phyloP scores from a whole-genome alignment of 179 eudicot genomes.

The Silene vulgaris region DNA sequence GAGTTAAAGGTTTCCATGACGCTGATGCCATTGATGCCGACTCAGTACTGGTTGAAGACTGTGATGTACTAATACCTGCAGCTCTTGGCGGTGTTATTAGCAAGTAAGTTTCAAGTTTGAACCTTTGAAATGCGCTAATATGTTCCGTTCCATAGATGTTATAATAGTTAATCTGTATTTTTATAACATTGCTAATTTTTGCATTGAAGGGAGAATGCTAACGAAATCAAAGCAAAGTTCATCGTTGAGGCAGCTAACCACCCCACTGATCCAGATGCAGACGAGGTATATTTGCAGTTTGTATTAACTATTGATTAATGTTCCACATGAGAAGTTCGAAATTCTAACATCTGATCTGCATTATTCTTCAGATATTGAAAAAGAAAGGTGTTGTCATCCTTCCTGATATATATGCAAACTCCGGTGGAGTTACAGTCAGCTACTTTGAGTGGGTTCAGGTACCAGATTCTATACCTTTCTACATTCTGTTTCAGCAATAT shows the following conservation, averaged over 20 bases:
- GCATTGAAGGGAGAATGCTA: slow-evolving; percentile 75
- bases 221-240: slow-evolving; percentile 77
- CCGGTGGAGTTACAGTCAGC: slow-evolving; percentile 97
- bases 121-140: background rate
- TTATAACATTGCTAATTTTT: slow-evolving; percentile 15
- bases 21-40: slow-evolving; percentile 52
- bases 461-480: slow-evolving; percentile 8
- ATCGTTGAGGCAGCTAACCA: slow-evolving; percentile 96
- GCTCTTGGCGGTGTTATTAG: slow-evolving; percentile 98
- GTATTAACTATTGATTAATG: background rate
- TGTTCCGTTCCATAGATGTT: too few species aligned
- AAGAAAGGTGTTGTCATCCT: slow-evolving; percentile 84
- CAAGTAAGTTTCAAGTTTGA: slow-evolving; percentile 35
- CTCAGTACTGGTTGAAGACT: slow-evolving; percentile 77
- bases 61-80: slow-evolving; percentile 95
- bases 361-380: slow-evolving; percentile 58
- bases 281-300: slow-evolving; percentile 55
- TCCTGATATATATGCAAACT: slow-evolving; percentile 92
- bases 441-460: slow-evolving; percentile 99
- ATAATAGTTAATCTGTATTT: background rate
- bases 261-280: slow-evolving; percentile 97
- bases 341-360: slow-evolving; percentile 3
- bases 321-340: background rate
- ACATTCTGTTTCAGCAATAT: background rate
- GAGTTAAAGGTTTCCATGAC: slow-evolving; percentile 71